A percentile compares a stretch with the other conserved stretches of the same genome.
These are phyloP conservation scores for Rhododendron mucronatum DNA, from an alignment of 148 eudicot species.

Conservation along the genomic window DNA sequence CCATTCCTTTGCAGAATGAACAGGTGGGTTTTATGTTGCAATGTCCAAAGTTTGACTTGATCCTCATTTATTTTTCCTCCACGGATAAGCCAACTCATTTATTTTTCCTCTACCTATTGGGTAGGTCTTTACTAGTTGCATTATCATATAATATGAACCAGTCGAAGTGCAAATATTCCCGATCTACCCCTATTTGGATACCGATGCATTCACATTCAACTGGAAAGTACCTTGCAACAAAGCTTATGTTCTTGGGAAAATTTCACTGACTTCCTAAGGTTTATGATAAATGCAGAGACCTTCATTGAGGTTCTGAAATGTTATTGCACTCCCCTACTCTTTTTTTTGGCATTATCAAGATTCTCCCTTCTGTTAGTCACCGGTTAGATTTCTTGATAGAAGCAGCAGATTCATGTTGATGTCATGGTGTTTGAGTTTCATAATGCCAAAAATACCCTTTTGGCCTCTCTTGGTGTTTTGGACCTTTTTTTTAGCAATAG, in stretches of 20 bases:
- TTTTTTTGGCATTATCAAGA: not conserved
- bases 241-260: not conserved
- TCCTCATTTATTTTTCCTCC: not conserved
- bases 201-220: not conserved
- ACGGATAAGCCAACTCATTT: not conserved
- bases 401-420: not conserved
- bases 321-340: too few species aligned
- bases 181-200: not conserved
- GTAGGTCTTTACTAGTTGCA: not conserved
- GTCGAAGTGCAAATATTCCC: not conserved
- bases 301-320: too few species aligned
- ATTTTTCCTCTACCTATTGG: not conserved
- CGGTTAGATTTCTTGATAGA: not conserved
- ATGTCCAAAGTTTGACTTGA: not conserved
- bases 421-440: not conserved
- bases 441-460: not conserved
- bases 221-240: not conserved
- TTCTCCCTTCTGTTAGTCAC: not conserved
- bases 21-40: conserved; percentile 41
- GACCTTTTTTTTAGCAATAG: not conserved
- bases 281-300: too few species aligned
- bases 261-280: too few species aligned
- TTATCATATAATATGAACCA: not conserved
- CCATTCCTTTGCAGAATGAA: conserved; percentile 88
- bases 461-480: not conserved